Conservation (phyloP, 331 rosid species). For the Spiraea crenata region DNA sequence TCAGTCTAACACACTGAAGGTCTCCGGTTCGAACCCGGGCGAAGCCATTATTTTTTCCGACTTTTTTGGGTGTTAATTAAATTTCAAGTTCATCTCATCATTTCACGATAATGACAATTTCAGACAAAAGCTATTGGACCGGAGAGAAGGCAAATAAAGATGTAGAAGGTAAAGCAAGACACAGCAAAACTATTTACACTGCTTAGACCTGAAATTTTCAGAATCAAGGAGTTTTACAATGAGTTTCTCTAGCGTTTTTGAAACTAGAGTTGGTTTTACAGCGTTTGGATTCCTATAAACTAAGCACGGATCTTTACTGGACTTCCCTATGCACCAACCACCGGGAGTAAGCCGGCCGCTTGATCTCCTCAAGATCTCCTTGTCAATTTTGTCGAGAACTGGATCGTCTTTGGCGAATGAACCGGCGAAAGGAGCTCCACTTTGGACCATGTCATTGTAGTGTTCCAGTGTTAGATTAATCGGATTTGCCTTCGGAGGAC, state of each 20-base stretch:
- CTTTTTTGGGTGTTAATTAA: no score
- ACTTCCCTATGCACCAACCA: slow-evolving; percentile 63
- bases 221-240: slow-evolving; percentile 62
- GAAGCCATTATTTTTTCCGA: not conserved
- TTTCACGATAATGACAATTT: not conserved
- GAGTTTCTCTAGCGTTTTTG: slow-evolving; percentile 71
- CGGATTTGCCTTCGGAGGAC: slow-evolving; percentile 67
- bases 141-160: slow-evolving; percentile 5
- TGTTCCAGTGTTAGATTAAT: slow-evolving; percentile 52
- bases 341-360: slow-evolving; percentile 59
- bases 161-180: not conserved
- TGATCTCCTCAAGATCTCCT: slow-evolving; percentile 52
- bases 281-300: slow-evolving; percentile 51
- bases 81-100: no score
- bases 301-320: slow-evolving; percentile 47
- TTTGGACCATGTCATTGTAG: slow-evolving; percentile 62
- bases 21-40: slow-evolving; percentile 31
- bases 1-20: slow-evolving; percentile 33
- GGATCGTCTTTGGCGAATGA: slow-evolving; percentile 55
- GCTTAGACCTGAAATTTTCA: slow-evolving; percentile 73
- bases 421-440: slow-evolving; percentile 74
- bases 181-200: slow-evolving; percentile 54
- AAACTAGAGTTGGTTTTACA: slow-evolving; percentile 55
- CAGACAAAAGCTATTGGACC: not conserved
- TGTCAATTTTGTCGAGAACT: slow-evolving; percentile 64